Evolutionary conservation across 1,139 yeast genomes (phyloP).

Genomic region (Ashbya aceris): DNA sequence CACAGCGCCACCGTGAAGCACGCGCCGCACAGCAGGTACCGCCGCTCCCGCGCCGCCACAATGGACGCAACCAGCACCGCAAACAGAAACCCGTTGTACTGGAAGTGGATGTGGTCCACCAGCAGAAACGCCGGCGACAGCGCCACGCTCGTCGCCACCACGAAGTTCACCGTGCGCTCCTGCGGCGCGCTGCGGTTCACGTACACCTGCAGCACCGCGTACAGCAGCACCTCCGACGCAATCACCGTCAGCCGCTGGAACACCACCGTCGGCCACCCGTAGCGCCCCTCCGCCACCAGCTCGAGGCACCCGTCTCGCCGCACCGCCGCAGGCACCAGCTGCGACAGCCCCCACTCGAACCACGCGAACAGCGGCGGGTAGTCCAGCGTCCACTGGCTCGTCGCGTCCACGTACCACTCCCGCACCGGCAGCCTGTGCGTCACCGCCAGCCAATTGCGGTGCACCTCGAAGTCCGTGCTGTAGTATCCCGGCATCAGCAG

Average conservation of each 20-base stretch:
- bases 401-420: constrained; percentile 76
- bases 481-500: constrained; percentile 32
- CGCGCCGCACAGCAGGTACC: constrained; percentile 55
- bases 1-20: constrained; percentile 73
- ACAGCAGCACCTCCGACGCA: constrained; percentile 62
- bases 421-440: constrained; percentile 68
- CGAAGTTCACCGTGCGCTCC: constrained; percentile 44
- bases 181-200: constrained; percentile 40
- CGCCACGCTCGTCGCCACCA: constrained; percentile 73
- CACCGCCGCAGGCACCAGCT: constrained; percentile 58
- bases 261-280: constrained; percentile 68
- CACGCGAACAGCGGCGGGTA: constrained; percentile 97
- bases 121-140: constrained; percentile 83
- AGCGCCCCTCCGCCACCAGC: constrained; percentile 53
- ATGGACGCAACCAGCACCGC: constrained; percentile 71
- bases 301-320: constrained; percentile 70
- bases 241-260: constrained; percentile 82
- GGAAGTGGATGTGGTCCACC: constrained; percentile 90
- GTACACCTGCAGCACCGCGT: constrained; percentile 62
- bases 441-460: constrained; percentile 92
- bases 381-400: constrained; percentile 92
- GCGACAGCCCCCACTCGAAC: constrained; percentile 75
- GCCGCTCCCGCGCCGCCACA: constrained; percentile 54
- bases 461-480: constrained; percentile 89
- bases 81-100: constrained; percentile 87